A percentile compares a stretch with the other conserved stretches of the same genome.
phyloP scores from a whole-genome alignment of 2,329 filamentous ascomycete species.

The Westerdykella sp. region DNA sequence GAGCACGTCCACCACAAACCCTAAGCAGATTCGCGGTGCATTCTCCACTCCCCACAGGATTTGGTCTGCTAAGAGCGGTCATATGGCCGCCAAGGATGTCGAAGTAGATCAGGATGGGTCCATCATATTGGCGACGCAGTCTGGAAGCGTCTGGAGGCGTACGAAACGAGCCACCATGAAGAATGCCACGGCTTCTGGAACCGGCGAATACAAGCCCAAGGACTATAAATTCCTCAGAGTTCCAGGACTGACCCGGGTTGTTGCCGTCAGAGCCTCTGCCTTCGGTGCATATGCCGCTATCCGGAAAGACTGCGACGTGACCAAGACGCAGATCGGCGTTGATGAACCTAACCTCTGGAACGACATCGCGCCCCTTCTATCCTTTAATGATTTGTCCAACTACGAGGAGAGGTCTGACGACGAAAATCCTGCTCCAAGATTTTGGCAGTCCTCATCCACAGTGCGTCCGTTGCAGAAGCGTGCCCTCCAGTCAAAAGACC shows the following conservation, averaged over 20 bases:
- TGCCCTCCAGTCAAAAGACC: constrained; percentile 57
- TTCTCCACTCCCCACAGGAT: constrained; percentile 72
- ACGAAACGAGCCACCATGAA: constrained; percentile 78
- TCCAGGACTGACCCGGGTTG: constrained; percentile 77
- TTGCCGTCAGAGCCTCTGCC: constrained; percentile 76
- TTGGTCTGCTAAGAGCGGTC: constrained; percentile 82
- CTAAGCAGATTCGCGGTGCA: constrained; percentile 78
- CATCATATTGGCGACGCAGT: constrained; percentile 87
- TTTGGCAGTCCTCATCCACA: constrained; percentile 37
- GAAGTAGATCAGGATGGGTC: constrained; percentile 88
- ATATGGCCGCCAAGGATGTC: constrained; percentile 78
- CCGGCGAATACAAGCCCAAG: constrained; percentile 59
- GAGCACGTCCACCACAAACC: constrained; percentile 79
- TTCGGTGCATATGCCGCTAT: constrained; percentile 88
- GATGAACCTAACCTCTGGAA: constrained; percentile 64
- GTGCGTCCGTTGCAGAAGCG: constrained; percentile 46
- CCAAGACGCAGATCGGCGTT: constrained; percentile 64
- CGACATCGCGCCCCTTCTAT: constrained; percentile 64
- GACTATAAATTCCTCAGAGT: constrained; percentile 95
- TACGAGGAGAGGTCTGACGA: constrained; percentile 40
- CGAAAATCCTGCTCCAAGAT: constrained; percentile 42
- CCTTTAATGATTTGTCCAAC: constrained; percentile 54
- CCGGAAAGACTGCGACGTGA: constrained; percentile 76
- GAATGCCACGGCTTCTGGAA: constrained; percentile 48
- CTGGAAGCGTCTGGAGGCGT: constrained; percentile 87